Percentiles rank a stretch among this genome's conserved stretches.
phyloP scores from a whole-genome alignment of 2,329 filamentous ascomycete genomes.

The Pezicula rhizophila region DNA sequence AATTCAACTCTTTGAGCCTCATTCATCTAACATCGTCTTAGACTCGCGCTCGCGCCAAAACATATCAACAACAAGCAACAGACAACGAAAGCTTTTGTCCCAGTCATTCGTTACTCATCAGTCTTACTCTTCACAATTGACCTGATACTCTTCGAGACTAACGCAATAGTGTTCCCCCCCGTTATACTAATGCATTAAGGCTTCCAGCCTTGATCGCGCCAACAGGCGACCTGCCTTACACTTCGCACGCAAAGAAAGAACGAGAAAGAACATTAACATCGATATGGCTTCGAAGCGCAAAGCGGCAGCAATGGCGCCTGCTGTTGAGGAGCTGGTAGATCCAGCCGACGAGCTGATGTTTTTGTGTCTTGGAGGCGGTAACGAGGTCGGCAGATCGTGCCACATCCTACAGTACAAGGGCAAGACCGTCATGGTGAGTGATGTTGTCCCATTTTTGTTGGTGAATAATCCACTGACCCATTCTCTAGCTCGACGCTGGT shows the following conservation, averaged over 20 bases:
- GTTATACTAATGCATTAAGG: too few species aligned
- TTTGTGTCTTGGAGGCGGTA: constrained; percentile 86
- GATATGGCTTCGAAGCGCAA: constrained; percentile 95
- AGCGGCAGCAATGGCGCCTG: constrained; percentile 63
- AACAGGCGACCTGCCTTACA: neutral
- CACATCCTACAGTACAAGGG: constrained; percentile 99
- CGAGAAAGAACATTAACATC: neutral
- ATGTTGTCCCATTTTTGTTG: neutral
- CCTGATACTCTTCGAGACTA: too few species aligned
- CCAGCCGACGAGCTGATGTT: constrained; percentile 93
- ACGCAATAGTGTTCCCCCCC: too few species aligned
- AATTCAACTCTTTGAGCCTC: too few species aligned
- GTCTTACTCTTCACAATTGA: too few species aligned
- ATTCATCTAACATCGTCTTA: too few species aligned
- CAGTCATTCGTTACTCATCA: too few species aligned
- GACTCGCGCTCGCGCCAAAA: too few species aligned
- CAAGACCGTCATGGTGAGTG: constrained; percentile 91
- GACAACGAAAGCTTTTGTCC: too few species aligned
- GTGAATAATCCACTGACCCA: constrained; percentile 5
- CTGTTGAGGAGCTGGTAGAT: constrained; percentile 79
- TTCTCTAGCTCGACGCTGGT: constrained; percentile 78
- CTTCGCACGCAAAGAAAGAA: neutral
- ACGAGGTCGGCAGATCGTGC: constrained; percentile 94
- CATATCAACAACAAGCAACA: too few species aligned
- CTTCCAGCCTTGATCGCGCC: too few species aligned